A percentile compares a stretch with the other conserved stretches of the same genome.
Evolutionary conservation across 1,139 yeast genomes (phyloP).

Genomic region (Candida neerlandica): DNA sequence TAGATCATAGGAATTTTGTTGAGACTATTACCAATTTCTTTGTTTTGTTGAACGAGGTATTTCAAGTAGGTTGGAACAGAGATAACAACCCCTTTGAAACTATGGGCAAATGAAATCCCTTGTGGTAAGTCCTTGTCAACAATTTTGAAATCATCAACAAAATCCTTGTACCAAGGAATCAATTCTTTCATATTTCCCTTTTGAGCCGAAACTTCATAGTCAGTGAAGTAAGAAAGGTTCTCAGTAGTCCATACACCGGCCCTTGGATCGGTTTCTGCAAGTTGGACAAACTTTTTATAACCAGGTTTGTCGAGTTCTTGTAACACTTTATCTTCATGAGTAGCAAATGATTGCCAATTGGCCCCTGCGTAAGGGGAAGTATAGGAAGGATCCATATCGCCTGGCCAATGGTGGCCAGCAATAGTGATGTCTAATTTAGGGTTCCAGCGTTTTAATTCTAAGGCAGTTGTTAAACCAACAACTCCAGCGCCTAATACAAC

Average conservation of each 20-base stretch:
- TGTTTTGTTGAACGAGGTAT: constrained; percentile 43
- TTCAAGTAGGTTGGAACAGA: constrained; percentile 53
- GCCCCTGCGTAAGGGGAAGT: constrained; percentile 50
- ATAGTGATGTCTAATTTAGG: constrained; percentile 28
- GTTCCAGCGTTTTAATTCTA: constrained; percentile 27
- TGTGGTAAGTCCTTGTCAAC: constrained; percentile 33
- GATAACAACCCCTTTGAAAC: constrained; percentile 51
- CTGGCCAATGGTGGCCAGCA: constrained; percentile 41
- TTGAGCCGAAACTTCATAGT: constrained; percentile 14
- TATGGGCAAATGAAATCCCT: constrained; percentile 40
- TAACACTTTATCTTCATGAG: constrained; percentile 28
- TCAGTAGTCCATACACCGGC: constrained; percentile 47
- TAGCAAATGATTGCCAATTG: constrained; percentile 51
- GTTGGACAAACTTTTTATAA: constrained; percentile 39
- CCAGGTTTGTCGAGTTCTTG: constrained; percentile 43
- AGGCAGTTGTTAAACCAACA: constrained; percentile 42
- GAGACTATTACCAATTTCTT: constrained; percentile 38
- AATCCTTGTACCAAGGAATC: constrained; percentile 49
- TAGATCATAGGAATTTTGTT: constrained; percentile 29
- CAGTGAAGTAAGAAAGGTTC: constrained; percentile 32
- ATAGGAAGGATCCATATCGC: constrained; percentile 38
- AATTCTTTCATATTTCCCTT: constrained; percentile 19
- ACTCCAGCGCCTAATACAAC: constrained; percentile 48
- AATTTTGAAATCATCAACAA: constrained; percentile 36
- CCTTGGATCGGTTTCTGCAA: constrained; percentile 44